Conservation (phyloP, 257 asterid species). For the Primulina huaijiensis region DNA sequence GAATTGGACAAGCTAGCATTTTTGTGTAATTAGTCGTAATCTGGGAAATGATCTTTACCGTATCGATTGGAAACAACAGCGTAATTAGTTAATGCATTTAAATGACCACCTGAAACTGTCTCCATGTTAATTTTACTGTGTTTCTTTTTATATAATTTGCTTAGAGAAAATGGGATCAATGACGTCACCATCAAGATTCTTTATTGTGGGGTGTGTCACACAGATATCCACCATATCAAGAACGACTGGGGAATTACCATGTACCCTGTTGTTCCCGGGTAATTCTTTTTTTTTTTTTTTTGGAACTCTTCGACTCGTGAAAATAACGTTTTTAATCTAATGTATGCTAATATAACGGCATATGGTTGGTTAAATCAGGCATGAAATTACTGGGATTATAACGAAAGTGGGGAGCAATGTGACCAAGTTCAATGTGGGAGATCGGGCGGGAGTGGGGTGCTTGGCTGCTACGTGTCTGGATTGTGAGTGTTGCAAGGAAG, state of each 20-base stretch:
- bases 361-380: slow-evolving; percentile 37
- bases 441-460: slow-evolving; percentile 83
- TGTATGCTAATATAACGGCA: neutral
- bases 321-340: neutral
- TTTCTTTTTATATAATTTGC: no score
- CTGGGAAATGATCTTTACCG: no score
- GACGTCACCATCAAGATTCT: slow-evolving; percentile 50
- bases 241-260: slow-evolving; percentile 64
- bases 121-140: no score
- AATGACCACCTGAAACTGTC: neutral
- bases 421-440: slow-evolving; percentile 62
- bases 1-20: no score
- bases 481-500: slow-evolving; percentile 61
- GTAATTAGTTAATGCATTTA: neutral
- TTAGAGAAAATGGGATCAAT: slow-evolving; percentile 45
- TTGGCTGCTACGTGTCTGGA: slow-evolving; percentile 74
- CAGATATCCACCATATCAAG: slow-evolving; percentile 50
- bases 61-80: no score
- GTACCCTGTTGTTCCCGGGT: slow-evolving; percentile 71
- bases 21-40: no score
- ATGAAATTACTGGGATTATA: slow-evolving; percentile 75
- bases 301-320: neutral
- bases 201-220: slow-evolving; percentile 61
- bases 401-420: slow-evolving; percentile 74
- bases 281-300: neutral